Base-by-base conservation (phyloP, 768 basidiomycete species). In the Lactifluus piperatus region DNA sequence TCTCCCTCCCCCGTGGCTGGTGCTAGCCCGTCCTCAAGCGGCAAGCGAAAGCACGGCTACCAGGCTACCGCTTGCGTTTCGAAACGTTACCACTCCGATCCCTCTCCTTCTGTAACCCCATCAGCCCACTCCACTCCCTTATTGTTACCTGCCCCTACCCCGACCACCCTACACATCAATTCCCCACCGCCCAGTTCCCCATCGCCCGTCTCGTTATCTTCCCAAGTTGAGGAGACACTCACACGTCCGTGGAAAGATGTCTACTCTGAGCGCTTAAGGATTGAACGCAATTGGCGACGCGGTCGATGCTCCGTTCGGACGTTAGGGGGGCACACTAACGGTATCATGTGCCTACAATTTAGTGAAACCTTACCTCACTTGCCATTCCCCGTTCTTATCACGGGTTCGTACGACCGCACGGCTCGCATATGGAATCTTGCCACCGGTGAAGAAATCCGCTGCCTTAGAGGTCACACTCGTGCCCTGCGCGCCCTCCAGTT, bases 191-290 rank as follows among this genome's bases (percentile, higher is more conserved):
- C 49, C n/a, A 44, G 26, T 41, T 62, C 47, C 43, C 49, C 48
- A 20, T 51, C 48, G 13, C 67, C 58, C 20, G 36, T 62, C 60
- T 41, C 46, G 32, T 52, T 51, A 32, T 63, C 50, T 41, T 58
- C 6, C 22, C 54, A 63, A 6, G 34, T 58, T 14, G 45, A 57
- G 1, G 50, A 71, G 26, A 74, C 76, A 16, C 66, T 81, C 60
- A 94, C 91, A 16, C 83, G 94, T 45, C 97, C 95, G 0, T 99
- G 97, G 97, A 99, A 99, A 71, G 86, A 90, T 64, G 95, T 99
- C 20, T 99, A 98, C 72, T 91, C 89, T 69, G 97, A 99, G 71
- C 86, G 97, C n/a, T 83, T 98, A 71, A 85, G 86, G 20, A 83
- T 99, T 45, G 97, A 97, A 73, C 83, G 94, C 49, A 99, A 99